Evolutionary conservation across 2,329 filamentous ascomycete species (phyloP), one percentile per base, ranked within the genome.

Genomic region (Leptographium flavum): DNA sequence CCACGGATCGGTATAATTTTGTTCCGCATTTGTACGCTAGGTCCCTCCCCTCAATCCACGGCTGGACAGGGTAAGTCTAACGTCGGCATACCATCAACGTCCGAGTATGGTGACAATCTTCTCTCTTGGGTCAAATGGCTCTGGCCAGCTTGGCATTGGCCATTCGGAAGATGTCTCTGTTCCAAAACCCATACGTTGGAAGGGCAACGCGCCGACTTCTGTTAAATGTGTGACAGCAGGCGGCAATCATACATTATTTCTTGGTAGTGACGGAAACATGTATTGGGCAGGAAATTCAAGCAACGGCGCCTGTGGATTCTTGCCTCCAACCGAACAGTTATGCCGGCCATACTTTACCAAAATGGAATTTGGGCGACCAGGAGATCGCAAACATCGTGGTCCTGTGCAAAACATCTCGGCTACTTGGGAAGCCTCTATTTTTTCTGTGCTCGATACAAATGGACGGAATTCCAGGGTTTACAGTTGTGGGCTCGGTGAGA

Each of bases 221-320:
- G 58, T 70, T 45, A 53, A 57, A 43, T 60, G 58, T 36, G 59
- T 71, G 10, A 64, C 65, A 19, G 69, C 85, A 8, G 90, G 90
- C 4, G 88, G 88, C 1, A 95, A 95, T 56, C 90, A 95, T 60
- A 93, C 87, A 0, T 63, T 95, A 4, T 59, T 94, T 10, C 66
- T 87, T 11, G 75, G 73, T n/a, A 56, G 66, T 4, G 58, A 67
- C 23, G 80, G 81, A 0, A 53, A 63, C 1, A 64, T 88, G 0
- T 83, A 76, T 55, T 79, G 74, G 55, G 72, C 77, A 39, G 87
- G 87, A 1, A 74, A 80, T 47, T 67, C 63, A 8, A 57, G 63
- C 2, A 67, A 58, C 11, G 75, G 76, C 13, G 73, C 75, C 2
- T 79, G 75, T 50, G 76, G 75, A 2, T 52, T 67, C 10, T 50